phyloP scores from a whole-genome alignment of 208 protist genomes.

The Crithidia fasciculata region DNA sequence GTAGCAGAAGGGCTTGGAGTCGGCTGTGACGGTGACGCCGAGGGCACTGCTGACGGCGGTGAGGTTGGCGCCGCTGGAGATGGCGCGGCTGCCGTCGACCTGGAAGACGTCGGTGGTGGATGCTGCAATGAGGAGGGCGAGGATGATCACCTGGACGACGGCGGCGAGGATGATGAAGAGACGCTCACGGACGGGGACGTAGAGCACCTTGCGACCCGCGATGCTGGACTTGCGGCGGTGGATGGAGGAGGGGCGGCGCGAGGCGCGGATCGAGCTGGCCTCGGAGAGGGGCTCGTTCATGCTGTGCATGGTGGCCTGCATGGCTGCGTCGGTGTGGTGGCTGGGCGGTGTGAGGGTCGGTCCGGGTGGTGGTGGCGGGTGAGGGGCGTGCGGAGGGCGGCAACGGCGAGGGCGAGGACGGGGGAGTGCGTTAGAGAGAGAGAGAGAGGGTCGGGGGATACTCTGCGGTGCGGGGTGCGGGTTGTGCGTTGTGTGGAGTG shows the following conservation, averaged over 20 bases:
- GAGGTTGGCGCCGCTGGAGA: constrained; percentile 18
- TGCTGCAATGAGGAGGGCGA: constrained; percentile 30
- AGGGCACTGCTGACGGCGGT: constrained; percentile 10
- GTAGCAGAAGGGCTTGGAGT: constrained; percentile 35
- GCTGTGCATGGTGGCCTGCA: neutral
- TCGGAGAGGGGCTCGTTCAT: constrained; percentile 22
- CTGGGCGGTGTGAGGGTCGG: no score
- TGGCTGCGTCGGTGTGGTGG: neutral
- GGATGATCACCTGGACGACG: constrained; percentile 17
- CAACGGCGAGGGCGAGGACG: no score
- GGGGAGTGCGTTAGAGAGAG: no score
- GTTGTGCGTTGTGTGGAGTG: no score
- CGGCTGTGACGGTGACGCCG: constrained; percentile 17
- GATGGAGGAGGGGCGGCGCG: constrained; percentile 25
- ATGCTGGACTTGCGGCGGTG: constrained; percentile 34
- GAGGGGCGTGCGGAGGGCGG: no score
- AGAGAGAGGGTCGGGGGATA: no score
- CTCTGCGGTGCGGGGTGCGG: no score
- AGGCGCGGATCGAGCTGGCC: constrained; percentile 16
- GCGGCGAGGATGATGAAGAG: constrained; percentile 23
- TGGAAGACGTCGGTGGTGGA: constrained; percentile 23
- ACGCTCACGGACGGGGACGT: constrained; percentile 26
- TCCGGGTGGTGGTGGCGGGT: no score
- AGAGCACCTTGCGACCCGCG: constrained; percentile 25
- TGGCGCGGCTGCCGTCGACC: constrained; percentile 29